These are phyloP conservation scores for Nepenthes alata DNA, from an alignment of 179 eudicot genomes.

Conservation along the genomic window DNA sequence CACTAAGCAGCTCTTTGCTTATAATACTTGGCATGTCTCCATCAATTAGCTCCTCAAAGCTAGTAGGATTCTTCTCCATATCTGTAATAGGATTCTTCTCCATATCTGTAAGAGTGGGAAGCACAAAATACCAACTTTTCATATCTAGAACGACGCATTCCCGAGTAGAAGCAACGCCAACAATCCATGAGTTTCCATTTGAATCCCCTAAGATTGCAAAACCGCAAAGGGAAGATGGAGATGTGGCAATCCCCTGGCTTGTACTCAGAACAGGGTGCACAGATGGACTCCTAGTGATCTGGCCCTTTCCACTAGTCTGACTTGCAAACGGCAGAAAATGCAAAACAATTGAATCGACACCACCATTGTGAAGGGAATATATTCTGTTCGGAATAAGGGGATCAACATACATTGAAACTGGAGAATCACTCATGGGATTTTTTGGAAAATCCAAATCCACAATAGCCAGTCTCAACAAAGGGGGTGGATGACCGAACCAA, in stretches of 20 bases:
- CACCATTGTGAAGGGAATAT: constrained; percentile 70
- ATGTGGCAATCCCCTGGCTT: constrained; percentile 33
- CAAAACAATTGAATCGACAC: constrained; percentile 71
- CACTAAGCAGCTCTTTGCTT: constrained; percentile 81
- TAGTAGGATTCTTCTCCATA: constrained; percentile 20
- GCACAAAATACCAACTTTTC: constrained; percentile 65
- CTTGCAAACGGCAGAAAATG: constrained; percentile 92
- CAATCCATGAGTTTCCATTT: constrained; percentile 85
- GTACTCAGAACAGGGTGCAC: constrained; percentile 68
- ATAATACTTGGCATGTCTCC: constrained; percentile 41
- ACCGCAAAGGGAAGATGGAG: constrained; percentile 47
- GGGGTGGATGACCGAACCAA: constrained; percentile 89
- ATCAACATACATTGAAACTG: constrained; percentile 48
- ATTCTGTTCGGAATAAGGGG: constrained; percentile 78
- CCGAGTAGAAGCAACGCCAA: constrained; percentile 52
- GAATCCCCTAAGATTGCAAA: constrained; percentile 74
- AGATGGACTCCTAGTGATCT: constrained; percentile 58
- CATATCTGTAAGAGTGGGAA: constrained; percentile 35
- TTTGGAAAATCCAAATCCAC: constrained; percentile 80
- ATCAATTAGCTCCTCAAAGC: constrained; percentile 28
- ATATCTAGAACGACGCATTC: constrained; percentile 76
- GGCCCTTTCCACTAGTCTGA: constrained; percentile 52
- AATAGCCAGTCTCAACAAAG: constrained; percentile 65
- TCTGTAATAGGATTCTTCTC: constrained; percentile 30
- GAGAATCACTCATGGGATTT: constrained; percentile 25